phyloP scores from a whole-genome alignment of 768 basidiomycete genomes.

The Boletus subparvulus region DNA sequence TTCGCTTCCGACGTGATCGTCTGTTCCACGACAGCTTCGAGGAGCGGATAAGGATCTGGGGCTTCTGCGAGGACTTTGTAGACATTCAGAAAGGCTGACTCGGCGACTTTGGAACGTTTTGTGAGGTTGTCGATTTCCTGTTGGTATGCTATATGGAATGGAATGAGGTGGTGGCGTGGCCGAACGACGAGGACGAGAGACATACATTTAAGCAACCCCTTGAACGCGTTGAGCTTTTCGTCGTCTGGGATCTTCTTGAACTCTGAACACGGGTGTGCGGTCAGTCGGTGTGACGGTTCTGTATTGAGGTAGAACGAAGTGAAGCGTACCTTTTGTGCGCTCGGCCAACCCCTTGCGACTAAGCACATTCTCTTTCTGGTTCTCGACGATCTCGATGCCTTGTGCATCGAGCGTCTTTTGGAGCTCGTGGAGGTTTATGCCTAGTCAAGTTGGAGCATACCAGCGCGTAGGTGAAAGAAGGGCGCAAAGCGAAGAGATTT shows the following conservation, averaged over 20 bases:
- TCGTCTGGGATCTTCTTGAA: conserved; percentile 94
- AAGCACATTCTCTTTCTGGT: conserved; percentile 95
- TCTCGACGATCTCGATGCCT: conserved; percentile 94
- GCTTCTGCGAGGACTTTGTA: conserved; percentile 97
- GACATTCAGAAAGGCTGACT: conserved; percentile 94
- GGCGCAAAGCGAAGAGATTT: background rate
- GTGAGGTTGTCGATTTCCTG: conserved; percentile 95
- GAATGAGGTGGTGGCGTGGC: too few relatives aligned
- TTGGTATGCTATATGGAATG: conserved; percentile 73
- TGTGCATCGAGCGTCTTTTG: conserved; percentile 93
- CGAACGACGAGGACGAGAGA: background rate
- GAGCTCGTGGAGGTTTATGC: conserved; percentile 83
- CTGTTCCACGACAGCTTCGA: conserved; percentile 96
- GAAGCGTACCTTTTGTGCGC: conserved; percentile 78
- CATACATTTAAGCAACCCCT: conserved; percentile 82
- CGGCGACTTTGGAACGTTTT: conserved; percentile 85
- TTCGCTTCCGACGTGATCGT: conserved; percentile 66
- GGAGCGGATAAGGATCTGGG: conserved; percentile 94
- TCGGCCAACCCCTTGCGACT: conserved; percentile 94
- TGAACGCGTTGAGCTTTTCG: conserved; percentile 86
- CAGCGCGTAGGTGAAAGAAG: background rate
- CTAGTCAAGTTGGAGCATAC: conserved; percentile 38
- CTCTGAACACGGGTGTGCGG: conserved; percentile 47
- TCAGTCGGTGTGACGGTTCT: background rate
- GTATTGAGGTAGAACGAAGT: background rate